Evolutionary conservation across 2,329 filamentous ascomycete genomes (phyloP).

Genomic region (Ceratocystiopsis sp.): DNA sequence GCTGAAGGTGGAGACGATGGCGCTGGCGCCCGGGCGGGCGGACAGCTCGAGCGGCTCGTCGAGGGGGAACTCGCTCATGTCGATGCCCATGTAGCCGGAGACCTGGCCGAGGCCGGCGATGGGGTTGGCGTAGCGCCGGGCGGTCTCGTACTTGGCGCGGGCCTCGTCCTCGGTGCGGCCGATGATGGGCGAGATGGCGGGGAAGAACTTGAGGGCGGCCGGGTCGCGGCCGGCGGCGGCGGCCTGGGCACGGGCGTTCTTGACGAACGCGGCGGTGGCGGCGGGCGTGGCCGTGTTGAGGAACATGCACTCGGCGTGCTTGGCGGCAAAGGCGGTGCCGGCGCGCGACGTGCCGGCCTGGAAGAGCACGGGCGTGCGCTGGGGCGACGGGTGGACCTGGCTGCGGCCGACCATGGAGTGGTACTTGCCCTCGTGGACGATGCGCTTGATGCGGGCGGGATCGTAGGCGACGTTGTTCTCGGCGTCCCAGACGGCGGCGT

Average conservation of each 20-base stretch:
- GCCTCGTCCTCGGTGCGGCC: conserved; percentile 10
- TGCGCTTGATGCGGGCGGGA: conserved; percentile 1
- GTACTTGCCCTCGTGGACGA: conserved; percentile 5
- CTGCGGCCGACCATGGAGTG: conserved; percentile 1
- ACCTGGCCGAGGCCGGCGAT: conserved; percentile 12
- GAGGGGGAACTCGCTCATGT: conserved; percentile 10
- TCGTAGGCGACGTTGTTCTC: not conserved
- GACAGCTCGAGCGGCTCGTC: conserved; percentile 11
- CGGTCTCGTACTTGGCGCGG: conserved; percentile 9
- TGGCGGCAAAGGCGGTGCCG: conserved; percentile 9
- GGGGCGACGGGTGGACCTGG: conserved; percentile 2
- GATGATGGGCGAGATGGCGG: conserved; percentile 9
- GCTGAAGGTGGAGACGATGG: conserved; percentile 5
- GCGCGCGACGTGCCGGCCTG: conserved; percentile 10
- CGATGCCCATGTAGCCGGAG: conserved; percentile 12
- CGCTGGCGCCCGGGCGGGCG: not conserved
- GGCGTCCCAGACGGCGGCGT: conserved; percentile 1
- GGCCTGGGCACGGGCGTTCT: conserved; percentile 3
- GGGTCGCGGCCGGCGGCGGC: conserved; percentile 8
- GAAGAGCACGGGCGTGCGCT: conserved; percentile 10
- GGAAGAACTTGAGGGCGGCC: conserved; percentile 9
- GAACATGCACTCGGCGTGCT: conserved; percentile 9
- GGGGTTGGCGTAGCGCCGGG: conserved; percentile 2
- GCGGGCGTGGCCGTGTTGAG: conserved; percentile 2
- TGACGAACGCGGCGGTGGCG: not conserved